A percentile compares a stretch with the other conserved stretches of the same genome.
These are phyloP conservation scores for Paramecium sexaurelia DNA, from an alignment of 73 alveolate genomes.

Conservation along the genomic window DNA sequence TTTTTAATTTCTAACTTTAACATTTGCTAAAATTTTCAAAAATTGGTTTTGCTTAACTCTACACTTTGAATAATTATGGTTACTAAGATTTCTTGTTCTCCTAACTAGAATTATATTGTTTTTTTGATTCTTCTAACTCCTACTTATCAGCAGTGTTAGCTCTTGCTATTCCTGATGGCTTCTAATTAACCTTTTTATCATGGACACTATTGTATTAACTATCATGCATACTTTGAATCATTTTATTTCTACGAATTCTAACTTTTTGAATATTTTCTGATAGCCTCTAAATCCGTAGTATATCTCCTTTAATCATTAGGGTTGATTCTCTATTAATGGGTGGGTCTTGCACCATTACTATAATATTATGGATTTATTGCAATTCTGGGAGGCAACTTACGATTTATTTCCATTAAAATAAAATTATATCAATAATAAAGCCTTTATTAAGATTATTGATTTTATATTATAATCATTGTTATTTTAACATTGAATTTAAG, in stretches of 20 bases:
- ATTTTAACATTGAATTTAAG: too few relatives aligned
- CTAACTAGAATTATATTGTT: not conserved
- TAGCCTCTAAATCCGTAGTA: not conserved
- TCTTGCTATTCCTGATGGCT: not conserved
- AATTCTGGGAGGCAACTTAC: not conserved
- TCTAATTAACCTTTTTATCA: not conserved
- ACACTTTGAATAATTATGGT: not conserved
- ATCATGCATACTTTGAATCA: not conserved
- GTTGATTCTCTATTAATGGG: not conserved
- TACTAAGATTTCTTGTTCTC: not conserved
- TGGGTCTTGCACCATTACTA: not conserved
- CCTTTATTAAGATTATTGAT: too few relatives aligned
- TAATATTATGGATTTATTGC: not conserved
- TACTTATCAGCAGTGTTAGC: conserved; percentile 8
- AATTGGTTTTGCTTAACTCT: not conserved
- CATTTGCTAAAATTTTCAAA: not conserved
- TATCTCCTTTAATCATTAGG: not conserved
- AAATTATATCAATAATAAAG: not conserved
- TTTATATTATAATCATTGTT: too few relatives aligned
- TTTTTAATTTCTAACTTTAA: not conserved
- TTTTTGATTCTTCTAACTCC: not conserved
- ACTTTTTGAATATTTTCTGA: not conserved
- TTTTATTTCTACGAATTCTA: not conserved
- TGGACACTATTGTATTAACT: not conserved
- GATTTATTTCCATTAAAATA: not conserved